Base-by-base conservation (phyloP, 2,329 filamentous ascomycete genomes). In the Plectosphaerella cucumerina region DNA sequence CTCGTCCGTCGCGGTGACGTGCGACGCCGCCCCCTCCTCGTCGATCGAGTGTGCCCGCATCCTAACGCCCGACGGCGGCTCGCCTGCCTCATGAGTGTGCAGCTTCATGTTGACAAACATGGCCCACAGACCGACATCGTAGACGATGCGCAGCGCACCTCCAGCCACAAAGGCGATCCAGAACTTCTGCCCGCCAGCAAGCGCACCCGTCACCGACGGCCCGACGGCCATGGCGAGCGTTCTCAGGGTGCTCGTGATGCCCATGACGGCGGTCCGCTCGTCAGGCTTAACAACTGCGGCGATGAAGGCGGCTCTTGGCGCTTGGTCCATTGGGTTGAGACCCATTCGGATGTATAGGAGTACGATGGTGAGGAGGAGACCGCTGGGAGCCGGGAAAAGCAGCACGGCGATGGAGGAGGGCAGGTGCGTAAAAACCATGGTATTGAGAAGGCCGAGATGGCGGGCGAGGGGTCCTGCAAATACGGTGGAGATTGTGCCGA, bases 201-300 rank as follows among this genome's bases (percentile, higher is more conserved):
- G 62, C 0, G 76, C 55, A 0, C 82, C 82, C 0, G 82, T 85
- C 2, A 84, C 60, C 1, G 69, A 77, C 0, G 82, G 81, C 0
- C 82, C 74, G 0, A 71, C 62, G 51, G 72, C 82, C 54, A 80
- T 75, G 0, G 82, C 80, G 6, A 76, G 70, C 0, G 86, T 90
- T 66, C 87, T 89, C 23, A 86, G 78, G 1, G 86, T 80, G 55
- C 89, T 89, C 4, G 88, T 74, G 0, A 84, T 70, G 0, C 87
- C 87, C 80, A 90, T 85, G 11, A 89, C 80, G 0, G 85, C 84
- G 0, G 87, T 90, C 1, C 87, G 77, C 64, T 90, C 86, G 3
- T 75, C 70, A 0, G 85, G 77, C 10, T 80, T 75, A 3, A 90
- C 75, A 0, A 84, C 78, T 1, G 83, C 80, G 0, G 87, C 81